These are phyloP conservation scores for Sarocladiaceae sp. DNA, from an alignment of 2,329 filamentous ascomycete genomes.

Conservation along the genomic window DNA sequence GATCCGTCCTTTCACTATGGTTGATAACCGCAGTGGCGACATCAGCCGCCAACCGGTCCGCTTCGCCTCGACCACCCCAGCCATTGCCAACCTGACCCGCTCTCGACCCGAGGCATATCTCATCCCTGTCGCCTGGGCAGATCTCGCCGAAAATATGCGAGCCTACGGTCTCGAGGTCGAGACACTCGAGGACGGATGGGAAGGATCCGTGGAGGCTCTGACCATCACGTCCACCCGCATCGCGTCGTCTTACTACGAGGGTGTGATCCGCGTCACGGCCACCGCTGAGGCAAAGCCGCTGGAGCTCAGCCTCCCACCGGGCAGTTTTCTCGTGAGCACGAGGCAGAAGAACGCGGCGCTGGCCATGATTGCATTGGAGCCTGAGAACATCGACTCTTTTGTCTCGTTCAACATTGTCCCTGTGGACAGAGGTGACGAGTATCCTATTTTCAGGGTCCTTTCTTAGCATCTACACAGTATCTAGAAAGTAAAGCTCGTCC, in stretches of 20 bases:
- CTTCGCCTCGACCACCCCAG: constrained; percentile 24
- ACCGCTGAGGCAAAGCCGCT: constrained; percentile 14
- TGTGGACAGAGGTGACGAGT: constrained; percentile 22
- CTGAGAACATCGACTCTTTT: constrained; percentile 27
- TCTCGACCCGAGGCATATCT: constrained; percentile 23
- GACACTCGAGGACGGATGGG: constrained; percentile 16
- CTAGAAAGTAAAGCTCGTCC: neutral
- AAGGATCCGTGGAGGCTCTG: constrained; percentile 21
- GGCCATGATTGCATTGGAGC: constrained; percentile 23
- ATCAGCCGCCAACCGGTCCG: constrained; percentile 19
- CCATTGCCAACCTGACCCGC: constrained; percentile 22
- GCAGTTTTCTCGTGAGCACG: constrained; percentile 25
- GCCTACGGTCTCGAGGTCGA: constrained; percentile 20
- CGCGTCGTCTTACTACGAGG: constrained; percentile 20
- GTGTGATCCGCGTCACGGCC: constrained; percentile 17
- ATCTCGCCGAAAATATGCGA: constrained; percentile 20
- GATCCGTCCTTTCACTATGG: constrained; percentile 18
- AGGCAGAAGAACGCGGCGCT: constrained; percentile 25
- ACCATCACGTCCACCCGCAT: constrained; percentile 18
- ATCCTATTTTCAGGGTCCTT: constrained; percentile 20
- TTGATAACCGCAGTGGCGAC: constrained; percentile 21
- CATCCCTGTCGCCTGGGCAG: constrained; percentile 22
- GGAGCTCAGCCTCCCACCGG: constrained; percentile 19
- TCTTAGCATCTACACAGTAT: too few relatives aligned
- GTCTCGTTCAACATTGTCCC: constrained; percentile 24